These are phyloP conservation scores for Macrophomina phaseolina DNA, from an alignment of 2,329 filamentous ascomycete genomes.

Conservation along the genomic window DNA sequence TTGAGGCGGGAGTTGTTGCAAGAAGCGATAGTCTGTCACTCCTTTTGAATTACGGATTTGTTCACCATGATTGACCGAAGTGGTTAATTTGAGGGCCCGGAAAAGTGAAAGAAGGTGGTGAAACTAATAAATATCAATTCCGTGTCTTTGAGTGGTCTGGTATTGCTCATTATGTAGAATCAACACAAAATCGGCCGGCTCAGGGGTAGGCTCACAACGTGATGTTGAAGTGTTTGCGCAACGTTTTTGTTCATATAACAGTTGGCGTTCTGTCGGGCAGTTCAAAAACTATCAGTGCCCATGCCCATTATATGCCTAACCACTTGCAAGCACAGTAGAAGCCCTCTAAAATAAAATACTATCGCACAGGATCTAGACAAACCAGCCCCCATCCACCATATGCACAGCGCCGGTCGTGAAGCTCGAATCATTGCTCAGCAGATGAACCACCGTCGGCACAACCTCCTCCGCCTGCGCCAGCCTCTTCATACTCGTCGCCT, in stretches of 20 bases:
- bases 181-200: not conserved
- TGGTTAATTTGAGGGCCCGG: not conserved
- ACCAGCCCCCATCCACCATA: constrained; percentile 56
- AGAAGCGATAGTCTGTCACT: not conserved
- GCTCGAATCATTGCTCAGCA: constrained; percentile 53
- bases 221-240: not conserved
- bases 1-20: not conserved
- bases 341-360: too few species aligned
- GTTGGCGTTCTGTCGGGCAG: too few species aligned
- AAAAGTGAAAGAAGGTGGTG: not conserved
- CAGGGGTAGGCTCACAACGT: not conserved
- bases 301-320: too few species aligned
- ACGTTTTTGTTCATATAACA: too few species aligned
- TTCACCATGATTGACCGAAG: not conserved
- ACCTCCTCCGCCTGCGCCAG: constrained; percentile 42
- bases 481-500: constrained; percentile 35
- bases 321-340: too few species aligned
- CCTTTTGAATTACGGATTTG: not conserved
- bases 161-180: not conserved
- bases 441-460: constrained; percentile 53
- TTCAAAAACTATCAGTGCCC: too few species aligned
- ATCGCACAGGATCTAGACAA: constrained; percentile 30
- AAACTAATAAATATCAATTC: not conserved
- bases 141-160: not conserved
- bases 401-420: constrained; percentile 55